Evolutionary conservation across 2,329 filamentous ascomycete species (phyloP).

Genomic region (Cladobotryum protrusum): DNA sequence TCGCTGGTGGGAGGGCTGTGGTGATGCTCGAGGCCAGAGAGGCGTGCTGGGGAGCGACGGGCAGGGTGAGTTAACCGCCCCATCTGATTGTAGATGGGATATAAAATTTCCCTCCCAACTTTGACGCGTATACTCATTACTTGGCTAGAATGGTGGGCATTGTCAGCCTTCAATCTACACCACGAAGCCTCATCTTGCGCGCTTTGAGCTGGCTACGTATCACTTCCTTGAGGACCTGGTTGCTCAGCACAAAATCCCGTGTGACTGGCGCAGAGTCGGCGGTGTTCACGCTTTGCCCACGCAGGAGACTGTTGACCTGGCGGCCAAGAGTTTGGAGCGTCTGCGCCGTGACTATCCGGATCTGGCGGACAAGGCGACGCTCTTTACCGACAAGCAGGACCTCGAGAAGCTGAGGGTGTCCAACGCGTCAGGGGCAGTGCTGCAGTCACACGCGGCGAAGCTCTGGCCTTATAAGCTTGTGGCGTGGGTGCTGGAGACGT

Average conservation of each 20-base stretch:
- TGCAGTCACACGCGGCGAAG: constrained; percentile 59
- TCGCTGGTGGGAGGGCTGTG: constrained; percentile 46
- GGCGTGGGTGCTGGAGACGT: constrained; percentile 58
- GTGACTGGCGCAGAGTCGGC: constrained; percentile 60
- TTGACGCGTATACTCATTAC: neutral
- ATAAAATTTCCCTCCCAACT: neutral
- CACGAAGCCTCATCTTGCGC: constrained; percentile 52
- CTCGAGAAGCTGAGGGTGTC: constrained; percentile 50
- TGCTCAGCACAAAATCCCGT: constrained; percentile 51
- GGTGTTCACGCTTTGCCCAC: constrained; percentile 61
- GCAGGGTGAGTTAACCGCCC: constrained; percentile 51
- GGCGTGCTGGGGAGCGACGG: constrained; percentile 77
- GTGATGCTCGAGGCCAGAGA: constrained; percentile 73
- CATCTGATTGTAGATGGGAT: neutral
- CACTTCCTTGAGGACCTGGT: constrained; percentile 53
- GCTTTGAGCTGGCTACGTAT: constrained; percentile 69
- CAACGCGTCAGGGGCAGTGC: constrained; percentile 54
- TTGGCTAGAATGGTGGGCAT: constrained; percentile 58
- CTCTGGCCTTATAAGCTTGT: constrained; percentile 85
- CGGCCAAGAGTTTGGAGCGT: constrained; percentile 42
- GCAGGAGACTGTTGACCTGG: constrained; percentile 46
- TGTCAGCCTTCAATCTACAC: constrained; percentile 67
- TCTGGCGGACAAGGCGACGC: constrained; percentile 42
- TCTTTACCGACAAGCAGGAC: constrained; percentile 33
- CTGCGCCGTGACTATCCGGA: constrained; percentile 50